Evolutionary conservation across 176 grass and related monocot species (phyloP), one percentile per base, ranked within the genome.

Genomic region (Hyparrhenia diplandra): DNA sequence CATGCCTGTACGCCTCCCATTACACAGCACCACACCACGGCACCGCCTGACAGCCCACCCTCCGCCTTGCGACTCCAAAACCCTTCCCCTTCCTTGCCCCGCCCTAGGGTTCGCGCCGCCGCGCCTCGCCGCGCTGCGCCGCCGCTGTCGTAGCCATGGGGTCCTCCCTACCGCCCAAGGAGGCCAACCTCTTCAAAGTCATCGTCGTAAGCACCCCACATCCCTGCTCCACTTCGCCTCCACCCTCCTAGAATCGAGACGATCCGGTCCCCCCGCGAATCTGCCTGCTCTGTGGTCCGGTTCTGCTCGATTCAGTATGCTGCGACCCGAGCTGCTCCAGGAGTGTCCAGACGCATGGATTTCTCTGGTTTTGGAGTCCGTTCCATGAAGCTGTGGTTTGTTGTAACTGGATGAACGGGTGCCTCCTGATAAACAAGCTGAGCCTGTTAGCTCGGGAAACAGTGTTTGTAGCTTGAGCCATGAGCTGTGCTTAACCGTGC

Each of bases 181-280:
- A 99, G 84, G 93, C 91, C 58, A 99, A 93, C 88, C 93, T 95
- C 67, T 99, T 99, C 90, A 99, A 99, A 93, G 80, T 92, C 91
- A 99, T 99, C 84, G 97, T 99, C 46, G 97, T 99, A 93, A 93
- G 93, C 74, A 73, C 69, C 62, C 87, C 58, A 10, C 28, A 73
- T 46, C 10, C 67, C 28, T 40, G 13, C 69, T 54, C 68, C n/a
- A 57, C 42, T 43, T 27, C 7, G 24, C 10, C 12, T 28, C 28
- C 64, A 17, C 21, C 37, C 59, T 58, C 51, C 37, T 30, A 73
- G 36, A 89, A 67, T 89, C 87, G 63, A 52, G 63, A 54, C 30
- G 83, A 81, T 77, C 73, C 79, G 45, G 34, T n/a, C 37, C 10
- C 41, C 55, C 28, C 17, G 34, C 57, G 36, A 88, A 84, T 80